Evolutionary conservation across 805 yeast species (phyloP), one percentile per base, ranked within the genome.

Genomic region (Metschnikowia baotianmanensis): DNA sequence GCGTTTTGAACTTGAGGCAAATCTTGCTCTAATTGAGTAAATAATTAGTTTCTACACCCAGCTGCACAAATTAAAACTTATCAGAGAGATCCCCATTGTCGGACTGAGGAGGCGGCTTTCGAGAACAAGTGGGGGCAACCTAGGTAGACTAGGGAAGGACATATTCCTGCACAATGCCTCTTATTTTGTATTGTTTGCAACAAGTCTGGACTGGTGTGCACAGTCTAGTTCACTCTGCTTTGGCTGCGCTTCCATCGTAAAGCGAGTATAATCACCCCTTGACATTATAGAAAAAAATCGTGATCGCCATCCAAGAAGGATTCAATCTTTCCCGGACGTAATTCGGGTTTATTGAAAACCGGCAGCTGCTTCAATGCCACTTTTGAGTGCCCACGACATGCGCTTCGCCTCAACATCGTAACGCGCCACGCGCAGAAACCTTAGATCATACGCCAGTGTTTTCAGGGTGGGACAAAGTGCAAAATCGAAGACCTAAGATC

Each of bases 191-290:
- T 29, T 34, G 38, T 29, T 19, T 4, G 9, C 23, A 6, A 7
- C 30, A 19, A 18, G 15, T 13, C 13, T 18, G 31, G 23, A 26
- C 17, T 19, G 32, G 26, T 32, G 27, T 39, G 38, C 31, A 34
- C 38, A 39, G 16, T 17, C 26, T 10, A 18, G 33, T 39, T 24
- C 38, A 24, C 38, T 39, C 43, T 34, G 43, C 43, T 31, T 25
- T 24, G 19, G 36, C 28, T 40, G 43, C 43, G 24, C 28, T 20
- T 24, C 10, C 26, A 34, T 31, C 43, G 43, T 31, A 35, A 35
- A 40, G 29, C 35, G n/a, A 23, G 37, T 35, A 39, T 24, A 29
- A 34, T 30, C 42, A 29, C 16, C 25, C 16, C 11, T 20, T n/a
- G 23, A 6, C 5, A 10, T 4, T 12, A 2, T 25, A 10, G 16